Conservation (phyloP, 2,329 filamentous ascomycete species). For the Verticillium zaregamsianum region DNA sequence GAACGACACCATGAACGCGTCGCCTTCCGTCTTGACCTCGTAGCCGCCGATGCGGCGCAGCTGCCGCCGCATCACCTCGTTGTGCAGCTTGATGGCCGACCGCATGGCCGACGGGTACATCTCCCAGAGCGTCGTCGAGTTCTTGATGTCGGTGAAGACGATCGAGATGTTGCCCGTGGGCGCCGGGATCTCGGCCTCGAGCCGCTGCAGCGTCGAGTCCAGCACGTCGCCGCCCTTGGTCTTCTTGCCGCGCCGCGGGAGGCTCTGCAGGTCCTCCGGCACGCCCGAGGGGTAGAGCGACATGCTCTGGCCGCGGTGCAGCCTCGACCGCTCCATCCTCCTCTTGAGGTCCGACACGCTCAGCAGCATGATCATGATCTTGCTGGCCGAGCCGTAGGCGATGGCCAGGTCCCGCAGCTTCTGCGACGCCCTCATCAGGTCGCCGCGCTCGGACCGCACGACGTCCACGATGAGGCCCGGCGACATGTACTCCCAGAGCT, state of each 20-base stretch:
- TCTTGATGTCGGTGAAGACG: conserved; percentile 99
- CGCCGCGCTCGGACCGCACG: conserved; percentile 76
- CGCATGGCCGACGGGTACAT: conserved; percentile 93
- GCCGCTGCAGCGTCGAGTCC: conserved; percentile 80
- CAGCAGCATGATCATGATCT: conserved; percentile 99
- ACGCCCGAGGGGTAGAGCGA: conserved; percentile 75
- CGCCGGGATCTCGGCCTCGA: conserved; percentile 87
- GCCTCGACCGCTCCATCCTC: conserved; percentile 67
- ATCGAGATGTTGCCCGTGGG: conserved; percentile 88
- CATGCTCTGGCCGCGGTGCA: conserved; percentile 76
- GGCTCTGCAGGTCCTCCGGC: conserved; percentile 64
- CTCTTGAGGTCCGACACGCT: conserved; percentile 88
- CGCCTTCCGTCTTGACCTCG: conserved; percentile 99
- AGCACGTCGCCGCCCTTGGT: conserved; percentile 55
- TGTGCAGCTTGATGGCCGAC: conserved; percentile 94
- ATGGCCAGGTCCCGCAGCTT: conserved; percentile 94
- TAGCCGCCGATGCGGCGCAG: conserved; percentile 92
- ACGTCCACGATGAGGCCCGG: conserved; percentile 91
- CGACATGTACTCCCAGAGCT: conserved; percentile 92
- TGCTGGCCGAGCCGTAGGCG: conserved; percentile 87
- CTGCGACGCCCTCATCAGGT: conserved; percentile 92
- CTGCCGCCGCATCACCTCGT: conserved; percentile 92
- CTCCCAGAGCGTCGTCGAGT: conserved; percentile 94
- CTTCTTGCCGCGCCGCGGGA: conserved; percentile 61
- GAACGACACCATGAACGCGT: conserved; percentile 99